Evolutionary conservation across 2,329 filamentous ascomycete genomes (phyloP), one percentile per base, ranked within the genome.

Genomic region (Pseudopyricularia cyperi): DNA sequence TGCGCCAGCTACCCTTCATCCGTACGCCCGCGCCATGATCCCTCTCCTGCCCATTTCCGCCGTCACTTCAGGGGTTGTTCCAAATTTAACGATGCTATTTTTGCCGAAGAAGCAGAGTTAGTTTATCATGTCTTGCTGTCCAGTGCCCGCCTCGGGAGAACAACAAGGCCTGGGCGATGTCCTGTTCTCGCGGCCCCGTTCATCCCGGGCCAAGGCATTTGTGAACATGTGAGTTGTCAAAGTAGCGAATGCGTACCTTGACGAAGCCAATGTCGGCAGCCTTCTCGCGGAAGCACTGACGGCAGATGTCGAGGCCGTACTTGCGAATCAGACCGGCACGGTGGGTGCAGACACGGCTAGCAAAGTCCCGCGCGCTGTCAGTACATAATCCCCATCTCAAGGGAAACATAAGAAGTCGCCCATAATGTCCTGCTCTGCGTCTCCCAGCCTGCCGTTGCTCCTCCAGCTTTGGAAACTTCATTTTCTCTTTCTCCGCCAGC

Each of bases 261-360:
- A 79, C 74, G 73, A 85, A 85, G 65, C 82, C 82, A 71, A 85
- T 85, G 67, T 85, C 82, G 70, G 78, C 71, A 61, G 79, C 71
- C 77, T 84, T 84, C 76, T 85, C 82, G 66, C 82, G 78, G 79
- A 85, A 86, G 78, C 82, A 86, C 71, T 86, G 82, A 79, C 82
- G 81, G 80, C 82, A 86, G 69, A 86, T 81, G 75, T 95, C 89
- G 65, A 96, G 82, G 70, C 93, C 91, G 79, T 98, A 98, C 80
- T 98, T 98, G 80, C 93, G 90, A 83, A 98, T 95, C 65, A 98
- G 84, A 94, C 93, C 93, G 68, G 93, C 91, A 70, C 82, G 84
- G 87, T 98, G 91, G 70, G 89, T 89, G 88, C 78, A 82, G 68
- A 81, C 76, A 59, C 78, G 78, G 78, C 78, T 81, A 61, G 50